Evolutionary conservation across 2,329 filamentous ascomycete genomes (phyloP).

Genomic region (Hymenoscyphus occultus): DNA sequence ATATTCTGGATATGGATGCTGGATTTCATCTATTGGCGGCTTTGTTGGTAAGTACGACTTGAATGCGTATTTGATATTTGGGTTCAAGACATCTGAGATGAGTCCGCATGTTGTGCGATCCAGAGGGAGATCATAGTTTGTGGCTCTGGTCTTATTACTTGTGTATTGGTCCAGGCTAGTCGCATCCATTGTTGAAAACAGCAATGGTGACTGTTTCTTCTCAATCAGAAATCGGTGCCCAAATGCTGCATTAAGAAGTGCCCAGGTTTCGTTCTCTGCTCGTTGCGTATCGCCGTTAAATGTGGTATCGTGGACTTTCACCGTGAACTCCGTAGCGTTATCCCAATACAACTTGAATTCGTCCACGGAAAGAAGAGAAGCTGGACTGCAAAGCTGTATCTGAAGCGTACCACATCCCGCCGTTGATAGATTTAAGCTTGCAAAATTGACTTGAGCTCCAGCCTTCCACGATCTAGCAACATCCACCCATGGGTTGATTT

Average conservation of each 20-base stretch:
- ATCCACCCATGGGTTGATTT: constrained; percentile 40
- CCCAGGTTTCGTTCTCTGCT: constrained; percentile 23
- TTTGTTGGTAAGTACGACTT: constrained; percentile 43
- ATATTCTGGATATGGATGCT: constrained; percentile 39
- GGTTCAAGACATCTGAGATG: constrained; percentile 25
- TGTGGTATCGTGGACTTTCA: constrained; percentile 45
- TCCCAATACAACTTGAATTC: constrained; percentile 34
- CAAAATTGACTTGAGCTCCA: constrained; percentile 66
- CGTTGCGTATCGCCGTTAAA: constrained; percentile 44
- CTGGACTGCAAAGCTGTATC: constrained; percentile 25
- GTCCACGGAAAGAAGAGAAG: constrained; percentile 21
- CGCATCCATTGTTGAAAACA: constrained; percentile 20
- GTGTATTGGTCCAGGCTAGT: not conserved
- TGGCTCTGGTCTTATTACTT: not conserved
- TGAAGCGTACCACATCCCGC: constrained; percentile 37
- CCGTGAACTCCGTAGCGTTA: constrained; percentile 22
- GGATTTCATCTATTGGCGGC: constrained; percentile 43
- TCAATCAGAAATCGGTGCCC: constrained; percentile 25
- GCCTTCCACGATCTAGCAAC: constrained; percentile 38
- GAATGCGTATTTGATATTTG: constrained; percentile 38
- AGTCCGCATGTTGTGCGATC: constrained; percentile 16
- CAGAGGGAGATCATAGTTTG: not conserved
- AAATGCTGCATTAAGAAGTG: constrained; percentile 27
- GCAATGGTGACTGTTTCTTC: constrained; percentile 19
- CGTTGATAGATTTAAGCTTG: constrained; percentile 58